Conservation (phyloP, 345 rosid genomes). For the Physaria fendleri region DNA sequence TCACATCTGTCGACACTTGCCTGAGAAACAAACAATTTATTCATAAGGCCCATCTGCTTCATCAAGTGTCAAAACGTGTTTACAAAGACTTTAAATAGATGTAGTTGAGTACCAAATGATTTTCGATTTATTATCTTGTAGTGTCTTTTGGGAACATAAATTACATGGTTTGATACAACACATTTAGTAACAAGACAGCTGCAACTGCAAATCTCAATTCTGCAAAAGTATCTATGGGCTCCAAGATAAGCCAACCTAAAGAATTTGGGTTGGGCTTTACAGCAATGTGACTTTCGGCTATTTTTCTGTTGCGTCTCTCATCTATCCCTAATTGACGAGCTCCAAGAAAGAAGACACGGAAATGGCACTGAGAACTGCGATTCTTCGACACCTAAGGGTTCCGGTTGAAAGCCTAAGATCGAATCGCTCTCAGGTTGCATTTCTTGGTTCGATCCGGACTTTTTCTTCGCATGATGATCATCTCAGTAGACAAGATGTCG, state of each 20-base stretch:
- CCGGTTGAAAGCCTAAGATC: constrained; percentile 42
- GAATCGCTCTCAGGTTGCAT: constrained; percentile 22
- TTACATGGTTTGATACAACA: not conserved
- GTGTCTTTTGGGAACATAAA: constrained; percentile 12
- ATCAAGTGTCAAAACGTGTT: constrained; percentile 18
- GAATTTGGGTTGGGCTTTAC: not conserved
- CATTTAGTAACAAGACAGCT: no score
- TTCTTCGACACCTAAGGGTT: constrained; percentile 62
- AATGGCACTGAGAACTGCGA: constrained; percentile 72
- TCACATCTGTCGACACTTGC: constrained; percentile 94
- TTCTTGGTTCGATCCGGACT: constrained; percentile 34
- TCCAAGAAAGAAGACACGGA: constrained; percentile 17
- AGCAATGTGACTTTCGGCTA: not conserved
- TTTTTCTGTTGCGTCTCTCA: not conserved
- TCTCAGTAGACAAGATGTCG: constrained; percentile 61
- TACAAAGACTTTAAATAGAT: constrained; percentile 10
- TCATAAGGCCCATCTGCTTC: no score
- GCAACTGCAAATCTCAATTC: no score
- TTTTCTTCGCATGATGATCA: constrained; percentile 90
- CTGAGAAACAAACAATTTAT: constrained; percentile 34
- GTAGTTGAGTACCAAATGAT: constrained; percentile 13
- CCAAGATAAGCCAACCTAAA: no score
- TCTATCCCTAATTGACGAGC: constrained; percentile 13
- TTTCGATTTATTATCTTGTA: constrained; percentile 12
- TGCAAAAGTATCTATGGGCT: no score